Percentiles rank a stretch among this genome's conserved stretches.
phyloP scores from a whole-genome alignment of 2,329 filamentous ascomycete species.

The Clonostachys byssicola region DNA sequence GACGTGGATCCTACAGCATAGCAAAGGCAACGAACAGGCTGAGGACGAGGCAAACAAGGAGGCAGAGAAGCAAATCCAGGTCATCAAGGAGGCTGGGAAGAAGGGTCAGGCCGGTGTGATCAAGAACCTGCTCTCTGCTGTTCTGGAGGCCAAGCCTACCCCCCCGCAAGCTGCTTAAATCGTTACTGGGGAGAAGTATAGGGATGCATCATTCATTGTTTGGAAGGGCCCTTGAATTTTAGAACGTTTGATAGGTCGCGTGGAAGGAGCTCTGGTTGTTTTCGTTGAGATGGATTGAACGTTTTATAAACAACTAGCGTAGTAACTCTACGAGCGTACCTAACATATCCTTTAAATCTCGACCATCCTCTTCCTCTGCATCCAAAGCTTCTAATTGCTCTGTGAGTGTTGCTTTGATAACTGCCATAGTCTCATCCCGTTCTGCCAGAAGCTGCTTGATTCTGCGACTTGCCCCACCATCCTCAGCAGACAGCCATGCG shows the following conservation, averaged over 20 bases:
- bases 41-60: slow-evolving; percentile 76
- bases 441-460: slow-evolving; percentile 63
- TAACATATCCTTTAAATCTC: slow-evolving; percentile 53
- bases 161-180: slow-evolving; percentile 23
- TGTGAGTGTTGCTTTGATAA: slow-evolving; percentile 64
- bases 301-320: slow-evolving; percentile 12
- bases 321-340: slow-evolving; percentile 47
- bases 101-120: slow-evolving; percentile 78
- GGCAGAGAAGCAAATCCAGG: slow-evolving; percentile 74
- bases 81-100: slow-evolving; percentile 76
- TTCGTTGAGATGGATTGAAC: not conserved
- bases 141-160: slow-evolving; percentile 77
- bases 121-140: slow-evolving; percentile 77
- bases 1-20: slow-evolving; percentile 59
- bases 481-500: slow-evolving; percentile 90
- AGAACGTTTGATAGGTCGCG: too few relatives aligned
- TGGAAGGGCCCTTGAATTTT: too few relatives aligned
- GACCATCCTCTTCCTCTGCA: slow-evolving; percentile 53
- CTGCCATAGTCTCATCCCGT: slow-evolving; percentile 58
- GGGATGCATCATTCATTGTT: not conserved
- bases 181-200: slow-evolving; percentile 9
- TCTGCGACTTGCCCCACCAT: slow-evolving; percentile 65
- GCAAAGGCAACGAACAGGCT: slow-evolving; percentile 78
- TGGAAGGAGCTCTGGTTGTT: too few relatives aligned
- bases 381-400: slow-evolving; percentile 51